Conservation (phyloP, 2,329 filamentous ascomycete species). For the Trichoderma atroviride region DNA sequence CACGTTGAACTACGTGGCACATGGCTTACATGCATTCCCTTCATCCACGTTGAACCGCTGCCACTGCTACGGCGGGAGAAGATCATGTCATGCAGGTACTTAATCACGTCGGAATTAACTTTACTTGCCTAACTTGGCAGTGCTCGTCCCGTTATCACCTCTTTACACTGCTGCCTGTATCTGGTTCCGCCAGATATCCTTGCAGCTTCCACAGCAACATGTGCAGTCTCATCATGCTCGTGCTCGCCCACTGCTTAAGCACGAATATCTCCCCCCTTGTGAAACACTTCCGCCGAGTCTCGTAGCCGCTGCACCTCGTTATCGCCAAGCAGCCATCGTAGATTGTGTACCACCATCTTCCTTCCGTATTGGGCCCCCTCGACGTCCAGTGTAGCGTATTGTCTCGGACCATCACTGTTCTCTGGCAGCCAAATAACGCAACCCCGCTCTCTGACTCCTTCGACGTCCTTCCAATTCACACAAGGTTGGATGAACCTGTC, state of each 20-base stretch:
- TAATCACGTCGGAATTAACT: background rate
- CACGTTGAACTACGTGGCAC: background rate
- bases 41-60: background rate
- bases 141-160: background rate
- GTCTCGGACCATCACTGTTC: conserved; percentile 33
- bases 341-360: conserved; percentile 56
- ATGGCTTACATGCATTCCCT: background rate
- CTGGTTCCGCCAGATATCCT: conserved; percentile 49
- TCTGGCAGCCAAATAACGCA: conserved; percentile 49
- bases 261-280: conserved; percentile 46
- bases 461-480: conserved; percentile 49
- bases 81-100: background rate
- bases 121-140: background rate
- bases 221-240: conserved; percentile 49
- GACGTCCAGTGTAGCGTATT: conserved; percentile 52
- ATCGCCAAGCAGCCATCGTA: conserved; percentile 54
- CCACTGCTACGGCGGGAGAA: background rate
- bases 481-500: conserved; percentile 47
- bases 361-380: conserved; percentile 38
- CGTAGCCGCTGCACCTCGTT: conserved; percentile 48
- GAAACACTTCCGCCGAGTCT: conserved; percentile 39
- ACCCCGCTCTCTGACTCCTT: conserved; percentile 45
- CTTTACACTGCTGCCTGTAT: background rate
- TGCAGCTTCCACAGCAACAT: conserved; percentile 61
- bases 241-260: conserved; percentile 43